phyloP scores from a whole-genome alignment of 2,329 filamentous ascomycete genomes.

The Fusarium armeniacum region DNA sequence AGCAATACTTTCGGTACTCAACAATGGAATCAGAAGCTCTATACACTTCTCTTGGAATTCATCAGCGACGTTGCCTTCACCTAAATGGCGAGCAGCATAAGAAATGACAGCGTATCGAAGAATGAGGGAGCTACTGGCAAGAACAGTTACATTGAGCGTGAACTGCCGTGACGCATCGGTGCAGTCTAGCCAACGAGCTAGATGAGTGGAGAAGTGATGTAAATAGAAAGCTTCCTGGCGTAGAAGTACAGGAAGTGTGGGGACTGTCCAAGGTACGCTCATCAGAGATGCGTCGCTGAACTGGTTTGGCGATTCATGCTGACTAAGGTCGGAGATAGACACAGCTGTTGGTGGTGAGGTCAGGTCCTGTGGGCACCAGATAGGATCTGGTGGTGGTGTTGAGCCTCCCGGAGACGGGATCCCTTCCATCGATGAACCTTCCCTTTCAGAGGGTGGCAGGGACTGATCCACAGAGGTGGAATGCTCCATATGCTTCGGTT shows the following conservation, averaged over 20 bases:
- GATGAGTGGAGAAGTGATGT: conserved; percentile 29
- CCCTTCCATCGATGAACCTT: too few species aligned
- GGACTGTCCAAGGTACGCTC: background rate
- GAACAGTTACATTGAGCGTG: conserved; percentile 24
- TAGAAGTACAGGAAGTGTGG: background rate
- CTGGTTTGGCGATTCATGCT: conserved; percentile 9
- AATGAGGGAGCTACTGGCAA: conserved; percentile 14
- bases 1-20: conserved; percentile 14
- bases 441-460: too few species aligned
- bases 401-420: too few species aligned
- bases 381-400: too few species aligned
- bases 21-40: conserved; percentile 14
- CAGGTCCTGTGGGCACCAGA: background rate
- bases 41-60: conserved; percentile 13
- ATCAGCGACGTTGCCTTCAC: conserved; percentile 3
- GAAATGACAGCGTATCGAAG: conserved; percentile 13
- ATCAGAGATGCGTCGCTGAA: too few species aligned
- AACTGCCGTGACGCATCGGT: conserved; percentile 41
- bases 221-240: conserved; percentile 28
- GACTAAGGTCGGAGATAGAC: background rate
- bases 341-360: conserved; percentile 3
- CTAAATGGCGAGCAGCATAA: conserved; percentile 14
- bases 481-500: too few species aligned
- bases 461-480: too few species aligned
- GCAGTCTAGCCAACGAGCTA: conserved; percentile 40